phyloP scores from a whole-genome alignment of 1,139 yeast genomes.

The Spathaspora sp. region DNA sequence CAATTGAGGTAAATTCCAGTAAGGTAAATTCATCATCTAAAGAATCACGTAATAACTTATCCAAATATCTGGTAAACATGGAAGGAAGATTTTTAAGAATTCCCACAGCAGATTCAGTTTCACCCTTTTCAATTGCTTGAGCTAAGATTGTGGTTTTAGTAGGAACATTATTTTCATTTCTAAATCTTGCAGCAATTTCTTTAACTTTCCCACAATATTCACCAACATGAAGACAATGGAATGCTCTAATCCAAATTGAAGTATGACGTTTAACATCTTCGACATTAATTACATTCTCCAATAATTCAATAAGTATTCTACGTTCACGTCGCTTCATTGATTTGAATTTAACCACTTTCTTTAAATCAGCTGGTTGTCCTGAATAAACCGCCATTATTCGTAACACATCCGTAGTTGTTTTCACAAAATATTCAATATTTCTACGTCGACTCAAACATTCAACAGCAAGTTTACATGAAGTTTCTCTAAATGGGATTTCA shows the following conservation, averaged over 20 bases:
- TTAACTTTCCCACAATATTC: slow-evolving; percentile 9
- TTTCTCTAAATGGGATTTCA: slow-evolving; percentile 14
- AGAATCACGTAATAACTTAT: slow-evolving; percentile 11
- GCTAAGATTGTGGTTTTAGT: slow-evolving; percentile 10
- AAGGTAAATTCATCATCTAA: not conserved
- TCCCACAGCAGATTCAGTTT: slow-evolving; percentile 6
- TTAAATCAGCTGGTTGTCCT: slow-evolving; percentile 5
- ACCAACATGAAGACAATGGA: slow-evolving; percentile 15
- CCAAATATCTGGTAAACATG: slow-evolving; percentile 12
- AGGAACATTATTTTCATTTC: slow-evolving; percentile 12
- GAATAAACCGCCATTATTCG: slow-evolving; percentile 13
- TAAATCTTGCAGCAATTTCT: slow-evolving; percentile 9
- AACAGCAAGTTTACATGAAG: slow-evolving; percentile 11
- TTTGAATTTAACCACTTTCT: slow-evolving; percentile 5
- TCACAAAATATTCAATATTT: slow-evolving; percentile 8
- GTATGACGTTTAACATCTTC: slow-evolving; percentile 14
- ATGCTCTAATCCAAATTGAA: slow-evolving; percentile 12
- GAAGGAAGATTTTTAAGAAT: slow-evolving; percentile 10
- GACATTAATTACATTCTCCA: slow-evolving; percentile 11
- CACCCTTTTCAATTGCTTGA: slow-evolving; percentile 11
- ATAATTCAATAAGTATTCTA: slow-evolving; percentile 7
- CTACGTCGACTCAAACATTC: slow-evolving; percentile 5
- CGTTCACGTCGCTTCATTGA: slow-evolving; percentile 11
- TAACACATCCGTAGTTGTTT: slow-evolving; percentile 13
- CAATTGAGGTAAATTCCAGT: slow-evolving; percentile 3